These are phyloP conservation scores for Punica granatum DNA, from an alignment of 345 rosid species.

Conservation along the genomic window DNA sequence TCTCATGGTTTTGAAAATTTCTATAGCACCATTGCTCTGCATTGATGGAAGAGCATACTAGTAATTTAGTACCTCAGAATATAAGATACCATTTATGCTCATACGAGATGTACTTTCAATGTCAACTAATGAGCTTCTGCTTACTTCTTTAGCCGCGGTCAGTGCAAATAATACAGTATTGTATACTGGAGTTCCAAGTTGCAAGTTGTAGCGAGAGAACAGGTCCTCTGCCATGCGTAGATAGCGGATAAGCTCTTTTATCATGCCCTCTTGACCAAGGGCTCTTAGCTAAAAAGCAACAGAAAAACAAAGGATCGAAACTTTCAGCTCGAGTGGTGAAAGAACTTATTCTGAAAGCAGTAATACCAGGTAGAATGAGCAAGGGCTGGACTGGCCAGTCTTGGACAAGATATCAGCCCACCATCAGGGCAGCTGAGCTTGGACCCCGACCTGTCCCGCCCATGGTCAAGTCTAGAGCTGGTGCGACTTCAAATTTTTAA, in stretches of 20 bases:
- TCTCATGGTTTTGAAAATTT: slow-evolving; percentile 52
- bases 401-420: neutral
- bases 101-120: neutral
- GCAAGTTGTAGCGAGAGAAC: slow-evolving; percentile 22
- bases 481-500: neutral
- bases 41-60: slow-evolving; percentile 12
- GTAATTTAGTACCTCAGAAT: slow-evolving; percentile 5
- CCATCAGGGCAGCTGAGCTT: neutral
- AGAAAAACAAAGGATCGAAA: neutral
- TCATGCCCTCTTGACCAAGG: slow-evolving; percentile 76
- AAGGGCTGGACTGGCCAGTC: neutral
- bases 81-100: slow-evolving; percentile 1
- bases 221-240: slow-evolving; percentile 42
- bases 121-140: slow-evolving; percentile 6
- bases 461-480: neutral
- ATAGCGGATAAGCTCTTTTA: slow-evolving; percentile 43
- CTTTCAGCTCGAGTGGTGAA: neutral
- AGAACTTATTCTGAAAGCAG: neutral
- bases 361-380: neutral
- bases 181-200: slow-evolving; percentile 38
- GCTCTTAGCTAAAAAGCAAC: slow-evolving; percentile 51
- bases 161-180: slow-evolving; percentile 59
- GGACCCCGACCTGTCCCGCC: neutral
- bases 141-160: slow-evolving; percentile 53
- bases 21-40: slow-evolving; percentile 50